These are phyloP conservation scores for Glonium stellatum DNA, from an alignment of 495 filamentous ascomycete genomes.

Conservation along the genomic window DNA sequence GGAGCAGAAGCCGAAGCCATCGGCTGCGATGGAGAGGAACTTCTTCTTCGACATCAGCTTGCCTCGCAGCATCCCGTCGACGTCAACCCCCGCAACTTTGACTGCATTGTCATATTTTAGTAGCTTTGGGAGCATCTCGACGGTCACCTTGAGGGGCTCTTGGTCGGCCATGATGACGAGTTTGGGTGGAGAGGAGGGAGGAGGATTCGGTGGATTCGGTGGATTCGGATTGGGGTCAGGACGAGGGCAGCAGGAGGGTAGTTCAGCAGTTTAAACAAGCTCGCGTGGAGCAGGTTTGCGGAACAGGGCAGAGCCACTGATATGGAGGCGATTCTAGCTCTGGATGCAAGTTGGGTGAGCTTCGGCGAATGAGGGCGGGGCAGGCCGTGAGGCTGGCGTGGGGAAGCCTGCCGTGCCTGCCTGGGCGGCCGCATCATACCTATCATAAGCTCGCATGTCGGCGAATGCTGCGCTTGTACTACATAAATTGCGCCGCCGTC, in stretches of 20 bases:
- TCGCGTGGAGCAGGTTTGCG: background rate
- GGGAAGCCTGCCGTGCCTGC: background rate
- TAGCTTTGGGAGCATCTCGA: conserved; percentile 56
- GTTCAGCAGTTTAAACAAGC: background rate
- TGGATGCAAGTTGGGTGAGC: background rate
- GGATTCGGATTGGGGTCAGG: background rate
- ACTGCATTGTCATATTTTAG: conserved; percentile 73
- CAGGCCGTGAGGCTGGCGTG: background rate
- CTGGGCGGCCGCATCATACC: too few species aligned
- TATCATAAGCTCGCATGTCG: too few species aligned
- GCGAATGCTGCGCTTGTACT: background rate
- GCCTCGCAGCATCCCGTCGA: conserved; percentile 83
- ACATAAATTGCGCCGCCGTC: background rate
- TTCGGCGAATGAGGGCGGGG: background rate
- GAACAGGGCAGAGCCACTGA: background rate
- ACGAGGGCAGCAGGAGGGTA: background rate
- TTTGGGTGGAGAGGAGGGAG: background rate
- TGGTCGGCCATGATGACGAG: conserved; percentile 9
- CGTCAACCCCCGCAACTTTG: conserved; percentile 82
- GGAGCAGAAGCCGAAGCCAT: conserved; percentile 94
- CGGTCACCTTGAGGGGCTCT: conserved; percentile 42
- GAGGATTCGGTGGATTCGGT: too few species aligned
- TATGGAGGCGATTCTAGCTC: background rate
- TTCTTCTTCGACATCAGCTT: conserved; percentile 96
- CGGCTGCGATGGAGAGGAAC: conserved; percentile 74